phyloP scores from a whole-genome alignment of 441 rosid genomes.

The Populus hybrid region DNA sequence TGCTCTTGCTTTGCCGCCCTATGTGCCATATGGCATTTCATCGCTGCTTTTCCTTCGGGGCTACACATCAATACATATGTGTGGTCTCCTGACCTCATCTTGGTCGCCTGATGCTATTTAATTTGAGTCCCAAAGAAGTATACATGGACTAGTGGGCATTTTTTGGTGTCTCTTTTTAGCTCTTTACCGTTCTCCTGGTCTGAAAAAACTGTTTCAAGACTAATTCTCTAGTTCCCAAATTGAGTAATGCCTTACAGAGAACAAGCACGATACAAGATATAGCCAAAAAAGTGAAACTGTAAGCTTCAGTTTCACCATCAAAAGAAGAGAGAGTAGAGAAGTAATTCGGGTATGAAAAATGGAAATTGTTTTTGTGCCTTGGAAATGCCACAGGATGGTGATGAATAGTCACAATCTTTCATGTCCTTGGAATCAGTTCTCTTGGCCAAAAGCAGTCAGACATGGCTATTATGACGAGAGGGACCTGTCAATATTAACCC shows the following conservation, averaged over 20 bases:
- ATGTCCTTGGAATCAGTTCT: constrained; percentile 92
- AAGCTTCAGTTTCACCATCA: neutral
- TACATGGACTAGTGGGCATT: neutral
- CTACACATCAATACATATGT: neutral
- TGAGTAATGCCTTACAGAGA: constrained; percentile 27
- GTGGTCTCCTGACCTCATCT: constrained; percentile 7
- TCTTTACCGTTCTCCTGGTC: constrained; percentile 17
- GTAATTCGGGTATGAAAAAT: constrained; percentile 10
- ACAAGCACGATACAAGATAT: neutral
- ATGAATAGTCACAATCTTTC: constrained; percentile 77
- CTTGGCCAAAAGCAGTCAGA: constrained; percentile 69
- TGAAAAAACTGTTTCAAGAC: constrained; percentile 14
- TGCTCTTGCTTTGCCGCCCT: constrained; percentile 26
- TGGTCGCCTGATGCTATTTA: constrained; percentile 8
- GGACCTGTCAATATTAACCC: constrained; percentile 61
- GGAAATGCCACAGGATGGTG: constrained; percentile 54
- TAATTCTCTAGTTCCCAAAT: constrained; percentile 38
- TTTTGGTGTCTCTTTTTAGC: constrained; percentile 2
- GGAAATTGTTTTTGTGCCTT: constrained; percentile 22
- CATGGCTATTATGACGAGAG: constrained; percentile 71
- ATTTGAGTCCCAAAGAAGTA: neutral
- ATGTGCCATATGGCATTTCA: constrained; percentile 15
- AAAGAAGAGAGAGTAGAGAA: neutral
- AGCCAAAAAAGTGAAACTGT: neutral
- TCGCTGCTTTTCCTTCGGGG: constrained; percentile 16